phyloP scores from a whole-genome alignment of 441 rosid genomes.

The Pelargonium fulgidum region DNA sequence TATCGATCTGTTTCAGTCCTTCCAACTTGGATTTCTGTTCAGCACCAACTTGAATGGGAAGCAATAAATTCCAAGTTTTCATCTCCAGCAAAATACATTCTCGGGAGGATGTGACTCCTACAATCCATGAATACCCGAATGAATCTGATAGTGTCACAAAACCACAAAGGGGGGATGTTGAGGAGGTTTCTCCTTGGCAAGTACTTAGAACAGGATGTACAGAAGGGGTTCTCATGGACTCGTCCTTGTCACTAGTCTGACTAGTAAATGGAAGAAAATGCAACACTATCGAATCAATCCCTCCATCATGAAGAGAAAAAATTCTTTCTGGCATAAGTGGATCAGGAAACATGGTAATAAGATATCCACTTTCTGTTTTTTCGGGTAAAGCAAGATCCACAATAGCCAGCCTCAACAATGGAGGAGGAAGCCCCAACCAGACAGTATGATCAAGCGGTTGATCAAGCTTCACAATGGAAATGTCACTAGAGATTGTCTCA shows the following conservation, averaged over 20 bases:
- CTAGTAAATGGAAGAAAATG: slow-evolving; percentile 94
- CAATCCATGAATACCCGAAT: slow-evolving; percentile 84
- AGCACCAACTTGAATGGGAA: slow-evolving; percentile 50
- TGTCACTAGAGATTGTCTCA: slow-evolving; percentile 46
- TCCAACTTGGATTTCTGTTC: slow-evolving; percentile 33
- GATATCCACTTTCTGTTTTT: slow-evolving; percentile 39
- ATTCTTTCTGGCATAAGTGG: slow-evolving; percentile 79
- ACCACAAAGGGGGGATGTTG: slow-evolving; percentile 52
- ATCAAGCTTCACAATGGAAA: slow-evolving; percentile 45
- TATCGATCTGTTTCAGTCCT: slow-evolving; percentile 41
- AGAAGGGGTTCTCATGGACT: slow-evolving; percentile 59
- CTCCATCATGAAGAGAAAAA: slow-evolving; percentile 70
- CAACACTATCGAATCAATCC: slow-evolving; percentile 75
- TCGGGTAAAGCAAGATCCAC: slow-evolving; percentile 86
- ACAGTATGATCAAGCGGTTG: slow-evolving; percentile 55
- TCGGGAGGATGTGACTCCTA: slow-evolving; percentile 50
- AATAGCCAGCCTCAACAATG: slow-evolving; percentile 76
- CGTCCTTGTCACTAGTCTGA: slow-evolving; percentile 70
- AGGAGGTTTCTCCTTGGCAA: slow-evolving; percentile 57
- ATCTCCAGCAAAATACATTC: slow-evolving; percentile 84
- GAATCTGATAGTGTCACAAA: slow-evolving; percentile 69
- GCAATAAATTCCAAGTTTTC: slow-evolving; percentile 74
- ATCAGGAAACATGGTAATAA: slow-evolving; percentile 51
- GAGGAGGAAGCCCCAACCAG: slow-evolving; percentile 90
- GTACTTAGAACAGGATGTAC: slow-evolving; percentile 83